Percentiles rank a stretch among this genome's conserved stretches.
Evolutionary conservation across 176 grass and related monocot species (phyloP).

Genomic region (Chloris gayana): DNA sequence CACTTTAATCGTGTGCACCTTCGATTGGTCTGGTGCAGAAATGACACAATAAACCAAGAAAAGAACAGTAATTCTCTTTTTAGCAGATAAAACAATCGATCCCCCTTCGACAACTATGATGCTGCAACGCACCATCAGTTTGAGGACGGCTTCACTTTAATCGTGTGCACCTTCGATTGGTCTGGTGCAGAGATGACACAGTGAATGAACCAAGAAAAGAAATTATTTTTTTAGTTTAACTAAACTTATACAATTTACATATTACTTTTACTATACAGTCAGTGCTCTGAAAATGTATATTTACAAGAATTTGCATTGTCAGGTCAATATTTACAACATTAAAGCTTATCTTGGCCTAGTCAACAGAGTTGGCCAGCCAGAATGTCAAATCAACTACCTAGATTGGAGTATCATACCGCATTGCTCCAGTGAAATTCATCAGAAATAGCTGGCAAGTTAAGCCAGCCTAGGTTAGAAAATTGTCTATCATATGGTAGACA

Average conservation of each 20-base stretch:
- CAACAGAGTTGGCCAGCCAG: neutral
- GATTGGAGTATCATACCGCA: neutral
- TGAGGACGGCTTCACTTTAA: neutral
- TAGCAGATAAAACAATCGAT: neutral
- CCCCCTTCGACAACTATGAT: neutral
- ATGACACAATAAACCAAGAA: no score
- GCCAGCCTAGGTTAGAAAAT: conserved; percentile 64
- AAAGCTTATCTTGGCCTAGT: neutral
- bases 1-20: no score
- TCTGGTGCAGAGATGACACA: neutral
- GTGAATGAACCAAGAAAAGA: neutral
- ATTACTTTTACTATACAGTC: no score
- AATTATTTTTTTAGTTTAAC: neutral
- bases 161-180: neutral
- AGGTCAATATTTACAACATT: conserved; percentile 12
- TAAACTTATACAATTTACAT: neutral
- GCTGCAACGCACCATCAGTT: neutral
- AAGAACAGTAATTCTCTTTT: neutral
- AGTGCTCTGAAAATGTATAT: neutral
- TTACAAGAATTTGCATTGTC: neutral
- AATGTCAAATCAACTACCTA: conserved; percentile 17
- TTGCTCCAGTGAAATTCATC: neutral
- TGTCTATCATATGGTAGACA: conserved; percentile 94
- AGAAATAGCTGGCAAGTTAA: neutral
- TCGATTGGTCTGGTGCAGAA: no score